Percentiles rank a stretch among this genome's conserved stretches.
Evolutionary conservation across 2,329 filamentous ascomycete genomes (phyloP).

Genomic region (Claviceps sp.): DNA sequence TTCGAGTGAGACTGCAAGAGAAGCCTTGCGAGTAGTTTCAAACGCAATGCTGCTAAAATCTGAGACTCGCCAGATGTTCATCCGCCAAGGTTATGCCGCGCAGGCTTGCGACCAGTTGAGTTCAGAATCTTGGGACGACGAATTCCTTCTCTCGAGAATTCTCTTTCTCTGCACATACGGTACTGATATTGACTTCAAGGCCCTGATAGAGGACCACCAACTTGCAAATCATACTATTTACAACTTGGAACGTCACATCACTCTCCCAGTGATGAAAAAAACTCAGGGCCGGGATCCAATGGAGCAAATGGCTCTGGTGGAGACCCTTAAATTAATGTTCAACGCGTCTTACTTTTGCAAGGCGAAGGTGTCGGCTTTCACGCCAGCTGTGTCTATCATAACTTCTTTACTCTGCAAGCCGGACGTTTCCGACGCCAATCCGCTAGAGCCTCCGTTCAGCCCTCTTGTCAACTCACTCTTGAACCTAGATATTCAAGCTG

Average conservation of each 20-base stretch:
- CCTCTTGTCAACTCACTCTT: constrained; percentile 68
- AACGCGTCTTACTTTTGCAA: constrained; percentile 70
- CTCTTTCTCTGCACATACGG: constrained; percentile 33
- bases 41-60: constrained; percentile 54
- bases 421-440: constrained; percentile 44
- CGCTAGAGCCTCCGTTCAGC: constrained; percentile 59
- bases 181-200: constrained; percentile 34
- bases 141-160: constrained; percentile 54
- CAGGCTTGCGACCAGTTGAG: constrained; percentile 60
- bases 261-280: constrained; percentile 19
- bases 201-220: constrained; percentile 29
- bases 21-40: constrained; percentile 66
- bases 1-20: constrained; percentile 50
- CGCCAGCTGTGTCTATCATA: constrained; percentile 53
- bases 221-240: constrained; percentile 46
- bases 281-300: constrained; percentile 37
- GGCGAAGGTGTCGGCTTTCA: constrained; percentile 47
- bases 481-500: constrained; percentile 56
- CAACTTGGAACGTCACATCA: constrained; percentile 59
- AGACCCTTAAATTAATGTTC: constrained; percentile 80
- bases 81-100: constrained; percentile 35
- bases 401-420: constrained; percentile 53
- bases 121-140: constrained; percentile 64
- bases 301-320: constrained; percentile 66
- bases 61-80: constrained; percentile 29